Evolutionary conservation across 2,329 filamentous ascomycete species (phyloP), one percentile per base, ranked within the genome.

Genomic region (Fusarium sp.): DNA sequence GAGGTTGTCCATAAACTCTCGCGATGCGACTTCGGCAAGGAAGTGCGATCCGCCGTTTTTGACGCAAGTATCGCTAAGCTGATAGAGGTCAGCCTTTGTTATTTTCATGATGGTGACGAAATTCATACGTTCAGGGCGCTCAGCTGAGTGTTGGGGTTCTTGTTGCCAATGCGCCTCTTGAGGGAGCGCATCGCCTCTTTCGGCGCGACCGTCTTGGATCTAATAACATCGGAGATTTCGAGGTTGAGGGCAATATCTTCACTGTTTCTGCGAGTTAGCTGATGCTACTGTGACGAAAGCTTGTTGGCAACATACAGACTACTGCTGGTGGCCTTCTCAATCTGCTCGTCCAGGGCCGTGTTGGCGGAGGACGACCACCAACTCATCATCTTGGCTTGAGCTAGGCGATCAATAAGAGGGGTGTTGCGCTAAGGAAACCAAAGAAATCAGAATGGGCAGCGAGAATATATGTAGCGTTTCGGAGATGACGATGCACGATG

Each of bases 31-130:
- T 82, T 99, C 96, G 70, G 90, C 87, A 49, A 99, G 89, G 79
- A 99, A 99, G 80, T 99, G 96, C 39, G 91, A 88, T 72, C 96
- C 96, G 62, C 96, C 96, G 83, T 99, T 99, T 83, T 99, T 99
- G 65, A 98, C 94, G 78, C 96, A 99, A 1, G 96, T 98, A 82
- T 99, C 96, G 70, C 94, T 97, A 75, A 99, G 90, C 93, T 89
- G 49, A 35, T 51, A 24, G 24, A 63, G 49, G 60, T 73, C 55
- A 75, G 70, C 57, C 52, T 48, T 7, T 14, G 20, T 28, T 22
- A 37, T 55, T 40, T 17, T 26, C 35, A 46, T n/a, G 30, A 41
- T 26, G 8, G 26, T 35, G 26, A 30, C 5, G 15, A 13, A 32
- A 44, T 32, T 35, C 83, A 61, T 85, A 96, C 93, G 79, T 96